Base-by-base conservation (phyloP, 441 rosid species). In the Croton setiger region DNA sequence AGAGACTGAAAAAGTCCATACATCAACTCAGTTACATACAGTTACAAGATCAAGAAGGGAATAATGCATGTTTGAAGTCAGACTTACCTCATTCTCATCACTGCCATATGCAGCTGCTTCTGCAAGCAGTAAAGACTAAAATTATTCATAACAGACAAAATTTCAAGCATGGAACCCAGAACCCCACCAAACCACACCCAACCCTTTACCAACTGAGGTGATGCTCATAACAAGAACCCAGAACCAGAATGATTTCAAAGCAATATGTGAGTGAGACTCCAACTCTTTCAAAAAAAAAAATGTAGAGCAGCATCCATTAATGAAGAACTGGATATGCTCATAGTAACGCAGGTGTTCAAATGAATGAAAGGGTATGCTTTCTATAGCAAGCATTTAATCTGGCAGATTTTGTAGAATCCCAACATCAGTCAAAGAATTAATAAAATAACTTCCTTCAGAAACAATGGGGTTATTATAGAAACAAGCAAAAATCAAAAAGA, bases 21-120 rank as follows among this genome's bases (percentile, higher is more conserved):
- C 14, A 49, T 69, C 74, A 82, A 73, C 69, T 67, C 58, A 49
- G 54, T 67, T 47, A 60, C 37, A 58, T 33, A 21, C 9, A 44
- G 60, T 36, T 41, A 4, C 20, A 41, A 76, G 31, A 72, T 49
- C 39, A 31, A 13, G 45, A 62, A 67, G 67, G 5, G 54, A 60
- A 63, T 47, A 13, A 60, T 9, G 62, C 36, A 37, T 4, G 51
- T 11, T 23, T 41, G 58, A 51, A 15, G 70, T 57, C n/a, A 62
- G 45, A 74, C 66, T 58, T 71, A 91, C 96, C 96, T 83, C 88
- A 71, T 81, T 80, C 82, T 82, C 88, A 47, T 78, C 86, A 4
- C 73, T 68, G 37, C 90, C 96, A 79, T 76, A 89, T n/a, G 93
- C 92, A 35, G 80, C 86, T 78, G 96, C 97, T 78, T 94, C 98